A percentile compares a stretch with the other conserved stretches of the same genome.
These are phyloP conservation scores for Aureobasidium sp. DNA, from an alignment of 2,329 filamentous ascomycete species.

Conservation along the genomic window DNA sequence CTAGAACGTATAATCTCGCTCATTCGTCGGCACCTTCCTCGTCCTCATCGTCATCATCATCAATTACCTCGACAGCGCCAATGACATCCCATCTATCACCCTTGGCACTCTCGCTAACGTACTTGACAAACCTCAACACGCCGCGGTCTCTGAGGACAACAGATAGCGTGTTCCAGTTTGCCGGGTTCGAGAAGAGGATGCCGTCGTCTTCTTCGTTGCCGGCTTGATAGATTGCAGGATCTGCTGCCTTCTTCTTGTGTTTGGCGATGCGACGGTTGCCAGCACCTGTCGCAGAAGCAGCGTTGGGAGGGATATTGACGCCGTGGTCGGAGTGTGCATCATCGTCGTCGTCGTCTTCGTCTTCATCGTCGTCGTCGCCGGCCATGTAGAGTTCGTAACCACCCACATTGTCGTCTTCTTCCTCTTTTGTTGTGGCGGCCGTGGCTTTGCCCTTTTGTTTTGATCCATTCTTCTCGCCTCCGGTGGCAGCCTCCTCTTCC, in stretches of 20 bases:
- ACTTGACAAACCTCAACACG: constrained; percentile 90
- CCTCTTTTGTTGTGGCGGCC: constrained; percentile 24
- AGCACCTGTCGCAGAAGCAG: constrained; percentile 35
- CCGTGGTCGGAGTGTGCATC: constrained; percentile 31
- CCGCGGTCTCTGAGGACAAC: constrained; percentile 83
- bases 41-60: constrained; percentile 28
- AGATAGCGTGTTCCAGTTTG: constrained; percentile 82
- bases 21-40: constrained; percentile 1
- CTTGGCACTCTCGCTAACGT: constrained; percentile 71
- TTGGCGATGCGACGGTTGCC: constrained; percentile 35
- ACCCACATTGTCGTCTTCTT: constrained; percentile 53
- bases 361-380: constrained; percentile 62
- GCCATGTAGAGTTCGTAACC: constrained; percentile 93
- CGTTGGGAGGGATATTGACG: constrained; percentile 27
- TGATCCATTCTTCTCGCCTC: constrained; percentile 13
- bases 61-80: constrained; percentile 62
- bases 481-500: constrained; percentile 12
- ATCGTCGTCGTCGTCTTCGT: constrained; percentile 42
- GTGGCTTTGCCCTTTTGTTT: constrained; percentile 26
- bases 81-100: constrained; percentile 91
- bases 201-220: constrained; percentile 64
- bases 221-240: constrained; percentile 82
- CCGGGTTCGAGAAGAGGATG: constrained; percentile 59
- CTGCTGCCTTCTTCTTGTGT: constrained; percentile 33
- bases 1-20: not conserved